Base-by-base conservation (phyloP, 169 alveolate species). In the Eimeria sp. region DNA sequence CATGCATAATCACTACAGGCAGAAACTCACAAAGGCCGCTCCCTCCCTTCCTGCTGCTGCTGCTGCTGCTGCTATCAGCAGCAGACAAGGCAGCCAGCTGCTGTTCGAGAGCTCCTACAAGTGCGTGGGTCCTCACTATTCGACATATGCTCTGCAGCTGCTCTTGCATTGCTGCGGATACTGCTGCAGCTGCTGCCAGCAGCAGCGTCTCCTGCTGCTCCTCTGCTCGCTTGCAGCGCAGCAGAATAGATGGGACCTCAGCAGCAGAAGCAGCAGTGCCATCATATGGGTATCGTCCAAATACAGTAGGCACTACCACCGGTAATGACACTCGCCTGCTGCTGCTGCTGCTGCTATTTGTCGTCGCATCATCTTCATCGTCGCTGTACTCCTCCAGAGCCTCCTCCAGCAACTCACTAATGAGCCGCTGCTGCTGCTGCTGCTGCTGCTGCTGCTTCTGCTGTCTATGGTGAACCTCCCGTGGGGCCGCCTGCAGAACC, bases 111-210 rank as follows among this genome's bases (percentile, higher is more conserved):
- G 85, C 72, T 56, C 74, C 90, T 37, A 77, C 88, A 16, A 74
- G 37, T 60, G 90, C 90, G 23, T 78, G 95, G 85, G 82, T 91
- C 62, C 90, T 72, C 66, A 60, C 88, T 40, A 58, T 58, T 33
- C 54, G 85, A 58, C 68, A 66, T 90, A 62, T 77, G 88, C 60
- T 43, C 49, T 27, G 85, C 90, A 56, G 90, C 91, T 77, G 95
- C 90, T 66, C 77, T 27, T 25, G 90, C 90, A 85, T 85, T 60
- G 93, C 93, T 25, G 93, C 93, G 46, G 93, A 58, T 40, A 91
- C 90, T 40, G 90, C 95, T n/a, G 90, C 95, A 49, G 95, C 95
- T 66, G 88, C 89, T 9, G 90, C 90, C n/a, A 66, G 90, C 90
- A 91, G 68, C 74, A 91, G 90, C 62, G 82, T 43, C 56, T 49